Base-by-base conservation (phyloP, 2,329 filamentous ascomycete genomes). In the Coniochaeta sp. region DNA sequence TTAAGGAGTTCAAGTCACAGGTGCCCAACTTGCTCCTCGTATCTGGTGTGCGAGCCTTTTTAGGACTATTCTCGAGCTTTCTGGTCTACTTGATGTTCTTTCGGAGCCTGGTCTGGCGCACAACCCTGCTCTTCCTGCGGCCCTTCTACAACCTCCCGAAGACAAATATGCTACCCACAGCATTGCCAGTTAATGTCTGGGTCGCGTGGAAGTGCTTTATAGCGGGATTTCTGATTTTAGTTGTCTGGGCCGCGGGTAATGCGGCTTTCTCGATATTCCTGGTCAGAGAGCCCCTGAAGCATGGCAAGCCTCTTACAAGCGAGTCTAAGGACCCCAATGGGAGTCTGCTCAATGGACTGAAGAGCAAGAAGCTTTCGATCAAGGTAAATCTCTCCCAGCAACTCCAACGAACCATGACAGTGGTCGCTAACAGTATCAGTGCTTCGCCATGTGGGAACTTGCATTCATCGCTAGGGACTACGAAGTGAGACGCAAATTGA, bases 321-420 rank as follows among this genome's bases (percentile, higher is more conserved):
- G 90, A 93, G 65, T 90, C 91, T 17, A 95, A 90, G 69, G 93
- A 97, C 72, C 91, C 93, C 0, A 98, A 96, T 68, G 92, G 91
- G 38, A 96, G 90, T 70, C 79, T 98, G 30, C 73, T 98, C 56
- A 91, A 87, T 60, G 93, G 93, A 0, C 73, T 98, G 54, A 93
- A 88, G 71, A 88, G 88, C 64, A 95, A 92, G 75, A 95, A 93
- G 72, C 80, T 90, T 9, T 80, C 90, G 10, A 86, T 90, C 62
- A 87, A 85, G 74, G 88, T 89, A 75, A 67, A 79, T 71, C 16
- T 8, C 17, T 40, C 22, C n/a, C 32, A 12, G 9, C 10, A 16
- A 14, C 10, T 1, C 6, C 22, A 16, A 32, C 16, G 28, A 10
- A 12, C 4, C n/a, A 5, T 16, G 9, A 7, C 5, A 24, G 9